Percentiles rank a stretch among this genome's conserved stretches.
Conservation (phyloP, 345 rosid genomes). For the Schrenkiella parvula region DNA sequence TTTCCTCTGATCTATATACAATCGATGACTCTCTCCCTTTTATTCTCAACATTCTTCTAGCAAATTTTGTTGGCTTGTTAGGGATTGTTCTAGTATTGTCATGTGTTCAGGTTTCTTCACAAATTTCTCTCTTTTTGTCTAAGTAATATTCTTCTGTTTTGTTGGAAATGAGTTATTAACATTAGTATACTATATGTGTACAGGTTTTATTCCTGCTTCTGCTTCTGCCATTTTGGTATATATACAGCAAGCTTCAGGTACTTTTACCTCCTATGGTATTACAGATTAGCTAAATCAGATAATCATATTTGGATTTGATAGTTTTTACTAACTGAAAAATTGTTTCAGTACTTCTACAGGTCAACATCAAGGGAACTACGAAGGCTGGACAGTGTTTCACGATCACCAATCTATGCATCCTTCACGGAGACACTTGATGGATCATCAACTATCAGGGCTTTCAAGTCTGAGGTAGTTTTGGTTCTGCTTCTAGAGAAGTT, state of each 20-base stretch:
- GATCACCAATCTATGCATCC: conserved; percentile 87
- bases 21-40: conserved; percentile 98
- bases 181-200: conserved; percentile 12
- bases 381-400: conserved; percentile 89
- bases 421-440: conserved; percentile 92
- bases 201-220: conserved; percentile 80
- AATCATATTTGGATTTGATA: neutral
- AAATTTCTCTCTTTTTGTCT: conserved; percentile 4
- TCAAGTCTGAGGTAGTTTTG: conserved; percentile 62
- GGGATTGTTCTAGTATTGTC: conserved; percentile 81
- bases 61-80: conserved; percentile 82
- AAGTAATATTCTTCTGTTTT: neutral
- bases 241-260: conserved; percentile 93
- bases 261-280: conserved; percentile 7
- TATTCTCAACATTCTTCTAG: conserved; percentile 87
- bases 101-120: conserved; percentile 69
- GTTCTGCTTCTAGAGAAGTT: neutral
- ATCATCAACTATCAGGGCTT: conserved; percentile 87
- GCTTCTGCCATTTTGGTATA: conserved; percentile 80
- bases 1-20: conserved; percentile 88
- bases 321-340: conserved; percentile 28
- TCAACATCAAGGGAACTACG: conserved; percentile 93
- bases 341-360: conserved; percentile 85
- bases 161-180: neutral
- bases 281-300: neutral